Conservation (phyloP, 2,329 filamentous ascomycete species). For the Paramyrothecium sp. region DNA sequence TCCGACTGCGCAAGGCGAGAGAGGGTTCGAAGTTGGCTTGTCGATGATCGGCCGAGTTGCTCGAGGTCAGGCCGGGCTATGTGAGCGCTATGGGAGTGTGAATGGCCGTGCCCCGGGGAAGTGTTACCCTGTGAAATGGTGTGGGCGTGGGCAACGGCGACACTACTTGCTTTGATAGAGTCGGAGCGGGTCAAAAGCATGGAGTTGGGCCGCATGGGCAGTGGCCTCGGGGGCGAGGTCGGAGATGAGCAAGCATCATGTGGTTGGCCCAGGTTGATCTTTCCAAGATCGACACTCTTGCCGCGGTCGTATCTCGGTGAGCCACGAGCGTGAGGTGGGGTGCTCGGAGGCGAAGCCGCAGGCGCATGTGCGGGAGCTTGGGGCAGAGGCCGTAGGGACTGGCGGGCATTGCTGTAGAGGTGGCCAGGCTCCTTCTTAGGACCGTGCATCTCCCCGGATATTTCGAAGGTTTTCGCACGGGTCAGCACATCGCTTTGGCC, state of each 20-base stretch:
- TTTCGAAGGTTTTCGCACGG: constrained; percentile 48
- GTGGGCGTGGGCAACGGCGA: constrained; percentile 21
- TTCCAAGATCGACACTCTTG: constrained; percentile 63
- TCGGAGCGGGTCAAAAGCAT: constrained; percentile 61
- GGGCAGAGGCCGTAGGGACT: constrained; percentile 73
- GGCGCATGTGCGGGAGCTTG: constrained; percentile 56
- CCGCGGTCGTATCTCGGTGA: constrained; percentile 50
- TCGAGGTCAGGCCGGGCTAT: constrained; percentile 73
- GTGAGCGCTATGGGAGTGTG: constrained; percentile 30
- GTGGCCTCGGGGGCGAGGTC: constrained; percentile 39
- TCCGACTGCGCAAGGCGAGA: constrained; percentile 78
- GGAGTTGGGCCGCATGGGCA: constrained; percentile 54
- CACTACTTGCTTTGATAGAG: constrained; percentile 39
- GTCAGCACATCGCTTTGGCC: constrained; percentile 70
- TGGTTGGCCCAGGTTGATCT: constrained; percentile 45
- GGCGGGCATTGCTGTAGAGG: constrained; percentile 70
- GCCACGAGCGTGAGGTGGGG: constrained; percentile 14
- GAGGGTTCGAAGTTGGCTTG: constrained; percentile 82
- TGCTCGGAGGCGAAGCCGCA: constrained; percentile 36
- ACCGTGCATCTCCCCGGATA: constrained; percentile 38
- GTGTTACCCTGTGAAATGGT: not conserved
- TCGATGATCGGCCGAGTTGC: constrained; percentile 82
- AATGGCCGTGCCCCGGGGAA: constrained; percentile 7
- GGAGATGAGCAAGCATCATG: constrained; percentile 39
- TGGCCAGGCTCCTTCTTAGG: constrained; percentile 52